These are phyloP conservation scores for Aquilaria sinensis DNA, from an alignment of 345 rosid genomes.

Conservation along the genomic window DNA sequence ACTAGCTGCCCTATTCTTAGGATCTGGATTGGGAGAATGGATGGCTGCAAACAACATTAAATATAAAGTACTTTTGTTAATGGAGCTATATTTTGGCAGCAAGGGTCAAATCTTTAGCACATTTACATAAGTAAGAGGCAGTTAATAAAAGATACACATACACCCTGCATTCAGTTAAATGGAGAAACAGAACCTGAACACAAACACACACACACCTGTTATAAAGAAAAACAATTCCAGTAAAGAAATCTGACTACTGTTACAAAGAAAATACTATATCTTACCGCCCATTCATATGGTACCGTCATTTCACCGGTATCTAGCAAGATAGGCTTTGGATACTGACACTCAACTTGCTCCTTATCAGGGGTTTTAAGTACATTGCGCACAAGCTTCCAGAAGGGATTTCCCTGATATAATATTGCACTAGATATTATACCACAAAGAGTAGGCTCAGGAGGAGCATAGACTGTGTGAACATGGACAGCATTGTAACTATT, in stretches of 20 bases:
- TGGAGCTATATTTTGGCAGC: not conserved
- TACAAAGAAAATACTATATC: conserved; percentile 16
- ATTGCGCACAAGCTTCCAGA: conserved; percentile 76
- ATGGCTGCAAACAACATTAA: conserved; percentile 49
- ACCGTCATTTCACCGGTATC: conserved; percentile 87
- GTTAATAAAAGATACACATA: too few species aligned
- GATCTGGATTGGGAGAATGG: conserved; percentile 82
- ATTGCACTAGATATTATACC: not conserved
- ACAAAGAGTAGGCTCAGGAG: conserved; percentile 9
- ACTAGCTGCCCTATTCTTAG: conserved; percentile 72
- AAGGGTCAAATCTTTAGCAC: not conserved
- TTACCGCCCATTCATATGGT: conserved; percentile 91
- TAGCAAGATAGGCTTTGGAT: conserved; percentile 86
- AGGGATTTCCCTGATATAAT: conserved; percentile 64
- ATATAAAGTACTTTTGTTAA: too few species aligned
- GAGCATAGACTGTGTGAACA: conserved; percentile 4
- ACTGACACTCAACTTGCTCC: conserved; percentile 67
- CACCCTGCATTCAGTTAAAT: too few species aligned
- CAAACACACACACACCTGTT: too few species aligned
- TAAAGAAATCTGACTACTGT: too few species aligned
- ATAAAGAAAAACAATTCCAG: too few species aligned
- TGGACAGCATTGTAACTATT: conserved; percentile 8
- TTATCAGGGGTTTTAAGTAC: conserved; percentile 58
- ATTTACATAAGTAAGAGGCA: too few species aligned
- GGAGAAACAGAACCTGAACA: too few species aligned